Base-by-base conservation (phyloP, 1,284 basidiomycete genomes). In the Hypsizygus ulmarius region DNA sequence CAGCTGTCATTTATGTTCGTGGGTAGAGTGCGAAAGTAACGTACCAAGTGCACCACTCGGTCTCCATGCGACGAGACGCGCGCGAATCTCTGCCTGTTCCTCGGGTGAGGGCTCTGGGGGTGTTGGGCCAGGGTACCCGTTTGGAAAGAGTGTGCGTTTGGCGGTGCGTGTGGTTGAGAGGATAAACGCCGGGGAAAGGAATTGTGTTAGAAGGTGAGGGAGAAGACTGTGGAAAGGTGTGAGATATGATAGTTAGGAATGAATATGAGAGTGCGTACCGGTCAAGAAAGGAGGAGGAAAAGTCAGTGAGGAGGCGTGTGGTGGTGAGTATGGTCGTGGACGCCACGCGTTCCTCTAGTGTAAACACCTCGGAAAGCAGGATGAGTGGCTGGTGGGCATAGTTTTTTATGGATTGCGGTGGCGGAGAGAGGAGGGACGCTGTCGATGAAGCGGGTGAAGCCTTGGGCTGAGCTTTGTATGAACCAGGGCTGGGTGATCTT, bases 401-500 rank as follows among this genome's bases (percentile, higher is more conserved):
- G 45, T 68, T 59, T 18, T 44, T 46, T 45, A 36, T 54, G 30
- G 12, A 53, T 38, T 33, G 44, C 9, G 16, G 49, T 19, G 27
- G 54, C 29, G 4, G 45, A 47, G 32, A 16, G 14, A 51, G 47
- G 47, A 55, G 21, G 15, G 60, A 53, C 25, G 59, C 47, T 18
- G 36, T 43, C 44, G 43, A 56, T 54, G n/a, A 63, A 53, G 27
- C 47, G 48, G 59, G 32, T 12, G 55, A n/a, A n/a, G 55, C 7
- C 79, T 28, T 90, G 68, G 7, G 87, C 73, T 5, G 73, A 60
- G 60, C 75, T 81, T 43, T 91, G 78, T 33, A 92, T 75, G 62
- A 91, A 92, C 88, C 88, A 91, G 0, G 90, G 88, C 60, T 92
- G 85, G 4, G 81, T 78, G 33, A 92, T 64, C 53, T 77, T 81